phyloP scores from a whole-genome alignment of 805 yeast species.

The Hagleromyces aurorensis region DNA sequence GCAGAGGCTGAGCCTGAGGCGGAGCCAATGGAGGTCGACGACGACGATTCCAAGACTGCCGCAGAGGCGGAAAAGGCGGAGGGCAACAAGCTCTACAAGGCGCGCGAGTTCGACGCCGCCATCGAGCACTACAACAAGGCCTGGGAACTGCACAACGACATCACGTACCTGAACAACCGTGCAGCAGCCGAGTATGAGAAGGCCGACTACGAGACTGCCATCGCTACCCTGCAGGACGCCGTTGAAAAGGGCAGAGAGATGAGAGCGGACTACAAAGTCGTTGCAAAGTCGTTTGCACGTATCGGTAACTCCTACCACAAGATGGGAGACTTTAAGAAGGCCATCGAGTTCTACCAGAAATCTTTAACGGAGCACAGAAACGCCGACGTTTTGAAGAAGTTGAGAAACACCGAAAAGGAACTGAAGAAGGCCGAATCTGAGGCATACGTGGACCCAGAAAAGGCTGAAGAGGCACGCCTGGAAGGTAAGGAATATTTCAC shows the following conservation, averaged over 20 bases:
- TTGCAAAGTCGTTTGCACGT: slow-evolving; percentile 91
- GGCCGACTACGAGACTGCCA: slow-evolving; percentile 82
- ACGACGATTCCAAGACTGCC: slow-evolving; percentile 33
- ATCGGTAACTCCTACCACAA: slow-evolving; percentile 78
- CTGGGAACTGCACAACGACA: slow-evolving; percentile 71
- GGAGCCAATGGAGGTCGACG: slow-evolving; percentile 33
- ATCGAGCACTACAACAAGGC: slow-evolving; percentile 81
- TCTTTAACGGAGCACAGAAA: slow-evolving; percentile 96
- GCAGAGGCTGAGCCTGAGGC: slow-evolving; percentile 24
- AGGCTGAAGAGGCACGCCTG: slow-evolving; percentile 92
- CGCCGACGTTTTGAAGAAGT: slow-evolving; percentile 82
- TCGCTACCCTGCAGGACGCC: slow-evolving; percentile 72
- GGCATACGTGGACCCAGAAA: slow-evolving; percentile 77
- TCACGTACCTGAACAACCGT: slow-evolving; percentile 89
- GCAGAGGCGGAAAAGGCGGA: slow-evolving; percentile 71
- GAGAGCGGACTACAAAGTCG: slow-evolving; percentile 84
- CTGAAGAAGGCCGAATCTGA: slow-evolving; percentile 70
- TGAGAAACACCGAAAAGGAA: slow-evolving; percentile 81
- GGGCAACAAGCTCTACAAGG: slow-evolving; percentile 83
- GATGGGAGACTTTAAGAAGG: slow-evolving; percentile 59
- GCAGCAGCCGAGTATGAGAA: slow-evolving; percentile 98
- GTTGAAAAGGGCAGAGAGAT: slow-evolving; percentile 82
- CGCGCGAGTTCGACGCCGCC: slow-evolving; percentile 86
- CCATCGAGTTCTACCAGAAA: slow-evolving; percentile 75
- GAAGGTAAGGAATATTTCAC: slow-evolving; percentile 85